Evolutionary conservation across 441 rosid species (phyloP), one percentile per base, ranked within the genome.

Genomic region (Pelargonium exstipulatum): DNA sequence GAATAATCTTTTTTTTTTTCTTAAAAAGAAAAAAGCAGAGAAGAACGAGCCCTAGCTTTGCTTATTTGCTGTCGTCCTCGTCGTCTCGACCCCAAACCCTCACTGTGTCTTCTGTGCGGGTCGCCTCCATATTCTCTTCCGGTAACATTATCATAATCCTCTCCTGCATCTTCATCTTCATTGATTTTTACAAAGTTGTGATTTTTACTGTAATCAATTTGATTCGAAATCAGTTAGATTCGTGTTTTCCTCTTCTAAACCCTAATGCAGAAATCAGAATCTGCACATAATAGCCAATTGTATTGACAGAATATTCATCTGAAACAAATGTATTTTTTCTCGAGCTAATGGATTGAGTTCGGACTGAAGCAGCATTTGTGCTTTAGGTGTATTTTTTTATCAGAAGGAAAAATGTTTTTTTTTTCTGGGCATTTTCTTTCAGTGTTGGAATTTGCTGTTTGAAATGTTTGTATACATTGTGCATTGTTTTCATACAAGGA

Each of bases 61-160:
- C 61, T 16, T 53, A 53, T 53, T 53, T 16, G 60, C 16, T 22
- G 61, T 53, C 57, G 57, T 49, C 61, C 24, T 53, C 53, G n/a
- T 46, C 22, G 24, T 53, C 16, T 26, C 48, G 12, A 43, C 48
- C 12, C 48, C 48, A 43, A 43, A 12, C 48, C 12, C 48, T 43
- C 48, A 43, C 48, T 6, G 48, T 43, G 48, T 26, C 29, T 53
- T 53, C 22, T 53, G 9, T 17, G 61, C 61, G 20, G 9, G 61
- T 53, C 9, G 61, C 24, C 5, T 6, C 61, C 18, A 20, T 16
- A 17, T 53, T 22, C 0, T 7, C 61, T 53, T 53, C 61, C 17
- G 24, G 61, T 53, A 53, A 16, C 2, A 26, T 26, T 26, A 7
- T 51, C 22, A 17, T 16, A 9, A 5, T 53, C 22, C 2, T 6